Evolutionary conservation across 2,329 filamentous ascomycete species (phyloP), one percentile per base, ranked within the genome.

Genomic region (Grosmannia huntii): DNA sequence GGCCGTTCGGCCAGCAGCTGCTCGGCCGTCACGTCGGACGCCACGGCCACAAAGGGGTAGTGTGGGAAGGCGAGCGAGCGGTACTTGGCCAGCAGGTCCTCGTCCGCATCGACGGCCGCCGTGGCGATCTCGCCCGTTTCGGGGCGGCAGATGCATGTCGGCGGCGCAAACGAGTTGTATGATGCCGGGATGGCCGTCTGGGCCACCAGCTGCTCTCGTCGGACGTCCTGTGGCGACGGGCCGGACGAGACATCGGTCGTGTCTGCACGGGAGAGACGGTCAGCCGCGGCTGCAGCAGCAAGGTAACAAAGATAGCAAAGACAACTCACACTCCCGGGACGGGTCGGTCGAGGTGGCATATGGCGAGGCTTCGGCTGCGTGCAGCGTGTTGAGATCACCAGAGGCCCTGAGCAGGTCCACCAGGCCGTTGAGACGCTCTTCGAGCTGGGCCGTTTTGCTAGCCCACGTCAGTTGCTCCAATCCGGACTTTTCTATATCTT

Each of bases 381-480:
- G 53, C 49, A 51, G 27, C 49, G 49, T 51, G 16, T 50, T 50
- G 1, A 74, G 61, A 4, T 75, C 73, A 5, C 73, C 72, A 2
- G 71, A 71, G 1, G 75, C 73, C 38, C 73, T 73, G 2, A 80
- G 68, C 0, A 77, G 68, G 55, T 75, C 74, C 25, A 79, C 73
- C 1, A 80, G 69, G 21, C 74, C 75, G 60, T 79, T 76, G 9
- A 79, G 66, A 7, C 73, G 71, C 58, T 78, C 72, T 60, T 79
- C 76, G 16, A 79, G 73, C 59, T 78, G 75, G 0, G 74, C 72
- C 3, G 76, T 79, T 64, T 71, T 73, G 16, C 76, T 79, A 44
- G 12, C 9, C 36, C 36, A 16, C 36, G 36, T 38, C 36, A 38
- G 36, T 16, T 38, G 36, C 9, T 38, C 6, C 12, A 5, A 4